A percentile compares a stretch with the other conserved stretches of the same genome.
Evolutionary conservation across 129 eudicot species (phyloP).

Genomic region (Sambucus nigra): DNA sequence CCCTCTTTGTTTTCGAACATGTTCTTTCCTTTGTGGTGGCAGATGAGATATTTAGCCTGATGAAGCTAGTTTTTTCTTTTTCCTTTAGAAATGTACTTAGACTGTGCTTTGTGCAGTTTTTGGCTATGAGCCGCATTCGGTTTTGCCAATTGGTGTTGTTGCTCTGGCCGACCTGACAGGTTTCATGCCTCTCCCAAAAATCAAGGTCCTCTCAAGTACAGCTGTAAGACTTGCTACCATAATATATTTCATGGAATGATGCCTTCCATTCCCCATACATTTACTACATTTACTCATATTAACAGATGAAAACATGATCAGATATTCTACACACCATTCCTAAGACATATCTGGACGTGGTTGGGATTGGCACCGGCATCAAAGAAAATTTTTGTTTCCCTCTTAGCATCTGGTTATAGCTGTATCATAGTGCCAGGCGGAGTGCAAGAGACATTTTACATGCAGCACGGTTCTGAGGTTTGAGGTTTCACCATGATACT

Average conservation of each 20-base stretch:
- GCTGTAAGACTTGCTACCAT: slow-evolving; percentile 53
- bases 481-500: too few relatives aligned
- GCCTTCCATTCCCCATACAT: background rate
- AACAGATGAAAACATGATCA: slow-evolving; percentile 11
- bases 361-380: slow-evolving; percentile 66
- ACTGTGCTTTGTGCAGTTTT: slow-evolving; percentile 43
- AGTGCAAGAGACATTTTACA: slow-evolving; percentile 64
- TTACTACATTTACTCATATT: background rate
- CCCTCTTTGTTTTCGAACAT: too few relatives aligned
- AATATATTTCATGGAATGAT: background rate
- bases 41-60: background rate
- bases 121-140: slow-evolving; percentile 96
- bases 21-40: background rate
- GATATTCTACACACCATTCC: slow-evolving; percentile 80
- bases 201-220: slow-evolving; percentile 78
- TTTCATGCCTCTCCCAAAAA: slow-evolving; percentile 62
- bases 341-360: slow-evolving; percentile 95
- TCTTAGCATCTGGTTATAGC: slow-evolving; percentile 58
- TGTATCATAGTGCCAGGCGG: slow-evolving; percentile 93
- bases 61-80: background rate
- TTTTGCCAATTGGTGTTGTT: slow-evolving; percentile 80
- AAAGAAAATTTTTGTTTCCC: slow-evolving; percentile 49
- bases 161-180: slow-evolving; percentile 65
- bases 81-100: background rate
- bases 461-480: slow-evolving; percentile 90